Evolutionary conservation across 257 asterid genomes (phyloP), one percentile per base, ranked within the genome.

Genomic region (Echium plantagineum): DNA sequence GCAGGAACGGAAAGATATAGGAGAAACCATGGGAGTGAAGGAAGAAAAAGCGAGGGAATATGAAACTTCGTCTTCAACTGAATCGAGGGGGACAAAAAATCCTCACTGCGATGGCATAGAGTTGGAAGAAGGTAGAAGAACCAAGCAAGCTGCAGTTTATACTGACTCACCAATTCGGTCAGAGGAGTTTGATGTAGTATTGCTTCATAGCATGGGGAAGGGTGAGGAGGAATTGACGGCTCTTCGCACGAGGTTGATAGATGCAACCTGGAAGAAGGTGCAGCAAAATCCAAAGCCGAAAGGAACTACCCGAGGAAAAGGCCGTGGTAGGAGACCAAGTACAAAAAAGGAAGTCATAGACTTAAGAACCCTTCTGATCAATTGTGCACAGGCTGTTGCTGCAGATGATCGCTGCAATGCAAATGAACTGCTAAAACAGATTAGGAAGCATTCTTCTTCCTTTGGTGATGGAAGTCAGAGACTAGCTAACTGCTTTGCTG

Each of bases 321-420:
- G 35, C 49, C 66, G 66, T 21, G 52, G 66, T 15, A 61, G 48
- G 38, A 61, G 57, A 47, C 66, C 18, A 15, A 18, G 3, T 24
- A 17, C 1, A 1, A 60, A 21, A 35, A 61, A 55, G 28, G 35
- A 61, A 22, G 67, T 68, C 0, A 51, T 68, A 17, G 72, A 68
- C 26, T 48, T 68, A 21, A 68, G 72, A 46, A 68, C 67, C 21
- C 72, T 68, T 12, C 26, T 68, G 67, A 62, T 61, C 10, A 55
- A 61, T 32, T 68, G 72, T 61, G 67, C 72, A 21, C 72, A 68
- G 58, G 72, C 72, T 20, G 72, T 68, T 18, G 72, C 72, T 32
- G 66, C 67, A 7, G 66, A 68, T 57, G 72, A 68, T 32, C 46
- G 30, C 22, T 31, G 55, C 35, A 55, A 31, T 9, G 66, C 54